Base-by-base conservation (phyloP, 148 eudicot genomes). In the Spergularia marina region DNA sequence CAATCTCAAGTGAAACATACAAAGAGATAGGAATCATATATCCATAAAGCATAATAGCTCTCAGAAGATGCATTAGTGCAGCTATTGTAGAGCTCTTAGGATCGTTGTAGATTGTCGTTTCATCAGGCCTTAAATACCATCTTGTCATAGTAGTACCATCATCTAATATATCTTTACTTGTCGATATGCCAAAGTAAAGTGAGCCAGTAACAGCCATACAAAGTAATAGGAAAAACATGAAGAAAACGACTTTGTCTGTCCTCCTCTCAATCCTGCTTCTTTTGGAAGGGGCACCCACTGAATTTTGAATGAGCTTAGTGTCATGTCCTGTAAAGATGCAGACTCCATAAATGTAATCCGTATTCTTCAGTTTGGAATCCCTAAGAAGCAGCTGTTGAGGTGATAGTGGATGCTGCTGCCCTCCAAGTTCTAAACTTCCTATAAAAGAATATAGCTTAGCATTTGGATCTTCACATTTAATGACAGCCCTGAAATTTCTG, bases 391-490 rank as follows among this genome's bases (percentile, higher is more conserved):
- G 84, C 67, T 89, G 92, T 55, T 79, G 86, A 56, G 86, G 88
- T 1, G 86, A 76, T 44, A 91, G 85, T 71, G 91, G 83, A 57
- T 78, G 62, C 7, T 81, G 73, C 10, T 84, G 76, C 1, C 70
- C 87, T 77, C 71, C 83, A 40, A 82, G 20, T 55, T 83, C 82
- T 60, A 91, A 72, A 78, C 76, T 87, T 65, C 96, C 96, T 16
- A 85, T 82, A 55, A 91, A 91, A 47, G 85, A 72, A 71, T 91
- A 91, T 53, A 91, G 79, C 70, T 82, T 85, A 20, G 89, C 84
- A 82, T 91, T 91, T 70, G 96, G 96, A 63, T 91, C 90, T 78
- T 91, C 96, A 79, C 96, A 89, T 68, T 77, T 85, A 12, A 89
- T 81, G 20, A 76, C 20, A 5, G 92, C 89, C 52, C 76, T 85